Evolutionary conservation across 2,329 filamentous ascomycete genomes (phyloP), one percentile per base, ranked within the genome.

Genomic region (Helminthosporium solani): DNA sequence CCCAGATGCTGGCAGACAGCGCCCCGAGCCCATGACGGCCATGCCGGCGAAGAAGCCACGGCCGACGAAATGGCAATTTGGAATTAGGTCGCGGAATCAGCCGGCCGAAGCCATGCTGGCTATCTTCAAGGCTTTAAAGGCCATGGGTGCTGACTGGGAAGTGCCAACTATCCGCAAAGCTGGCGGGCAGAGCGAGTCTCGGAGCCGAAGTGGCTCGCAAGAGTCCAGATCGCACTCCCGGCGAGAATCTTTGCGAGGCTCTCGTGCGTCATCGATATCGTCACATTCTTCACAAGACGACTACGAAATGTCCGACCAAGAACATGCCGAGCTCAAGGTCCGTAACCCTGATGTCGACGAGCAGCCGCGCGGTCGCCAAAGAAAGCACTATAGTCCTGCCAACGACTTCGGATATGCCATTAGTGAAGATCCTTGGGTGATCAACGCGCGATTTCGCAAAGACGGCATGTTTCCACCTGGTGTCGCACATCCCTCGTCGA

Each of bases 61-160:
- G 63, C 87, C 87, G 1, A 88, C 91, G 14, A 89, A 92, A 56
- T 99, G 94, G 94, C 94, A 99, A 68, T 99, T 99, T 66, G 94
- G 94, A 46, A 99, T 99, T 51, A 83, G 94, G 30, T 96, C 90
- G 36, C 84, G 94, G 39, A 99, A 97, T 63, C 87, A 90, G 45
- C 94, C 94, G 0, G 90, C 91, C 61, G 94, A 99, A 69, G 94
- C 94, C 0, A 87, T 99, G 70, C 76, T 95, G 20, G 96, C 92
- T 62, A 94, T 99, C 45, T 96, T 96, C 77, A 90, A 92, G 68
- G 91, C 94, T 0, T 76, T 99, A 34, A 79, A 85, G 50, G 91
- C 91, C 56, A 85, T 96, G 62, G 91, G 90, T 25, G 94, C 91
- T 11, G 85, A 90, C 40, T 97, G 95, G 86, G 84, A 95, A 58